A percentile compares a stretch with the other conserved stretches of the same genome.
These are phyloP conservation scores for Trichothecium roseum DNA, from an alignment of 2,329 filamentous ascomycete genomes.

Conservation along the genomic window DNA sequence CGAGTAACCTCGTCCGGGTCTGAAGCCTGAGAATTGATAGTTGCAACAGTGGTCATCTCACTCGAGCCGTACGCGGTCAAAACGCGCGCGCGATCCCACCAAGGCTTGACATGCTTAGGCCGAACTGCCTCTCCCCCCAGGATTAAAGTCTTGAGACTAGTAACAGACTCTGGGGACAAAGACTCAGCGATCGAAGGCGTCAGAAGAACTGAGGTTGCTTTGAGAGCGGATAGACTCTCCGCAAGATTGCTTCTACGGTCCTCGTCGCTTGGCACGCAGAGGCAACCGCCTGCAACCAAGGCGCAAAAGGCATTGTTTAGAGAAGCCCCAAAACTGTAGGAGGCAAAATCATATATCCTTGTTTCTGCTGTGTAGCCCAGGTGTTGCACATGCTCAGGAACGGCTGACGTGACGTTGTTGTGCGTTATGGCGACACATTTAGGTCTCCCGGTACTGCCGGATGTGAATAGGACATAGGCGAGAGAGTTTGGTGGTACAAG, in stretches of 20 bases:
- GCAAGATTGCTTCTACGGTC: constrained; percentile 36
- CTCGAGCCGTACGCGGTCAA: constrained; percentile 5
- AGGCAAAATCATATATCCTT: constrained; percentile 11
- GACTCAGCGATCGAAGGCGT: constrained; percentile 35
- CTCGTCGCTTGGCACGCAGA: constrained; percentile 42
- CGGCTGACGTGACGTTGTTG: constrained; percentile 2
- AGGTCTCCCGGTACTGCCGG: constrained; percentile 13
- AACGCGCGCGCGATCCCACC: constrained; percentile 11
- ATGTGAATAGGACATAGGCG: constrained; percentile 12
- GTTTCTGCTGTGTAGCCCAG: constrained; percentile 6
- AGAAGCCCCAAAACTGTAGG: constrained; percentile 12
- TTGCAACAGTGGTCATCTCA: constrained; percentile 3
- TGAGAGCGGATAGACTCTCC: constrained; percentile 29
- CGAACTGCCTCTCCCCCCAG: constrained; percentile 37
- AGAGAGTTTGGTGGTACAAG: neutral
- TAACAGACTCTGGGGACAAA: constrained; percentile 28
- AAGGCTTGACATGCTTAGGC: constrained; percentile 22
- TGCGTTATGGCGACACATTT: constrained; percentile 14
- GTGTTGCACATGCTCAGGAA: constrained; percentile 1
- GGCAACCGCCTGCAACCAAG: constrained; percentile 27
- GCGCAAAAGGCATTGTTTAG: constrained; percentile 7
- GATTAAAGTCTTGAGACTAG: constrained; percentile 29
- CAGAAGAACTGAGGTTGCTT: constrained; percentile 14
- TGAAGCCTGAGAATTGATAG: constrained; percentile 20
- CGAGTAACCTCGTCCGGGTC: neutral